Conservation (phyloP, 2,329 filamentous ascomycete species). For the Epichloe hybrida region DNA sequence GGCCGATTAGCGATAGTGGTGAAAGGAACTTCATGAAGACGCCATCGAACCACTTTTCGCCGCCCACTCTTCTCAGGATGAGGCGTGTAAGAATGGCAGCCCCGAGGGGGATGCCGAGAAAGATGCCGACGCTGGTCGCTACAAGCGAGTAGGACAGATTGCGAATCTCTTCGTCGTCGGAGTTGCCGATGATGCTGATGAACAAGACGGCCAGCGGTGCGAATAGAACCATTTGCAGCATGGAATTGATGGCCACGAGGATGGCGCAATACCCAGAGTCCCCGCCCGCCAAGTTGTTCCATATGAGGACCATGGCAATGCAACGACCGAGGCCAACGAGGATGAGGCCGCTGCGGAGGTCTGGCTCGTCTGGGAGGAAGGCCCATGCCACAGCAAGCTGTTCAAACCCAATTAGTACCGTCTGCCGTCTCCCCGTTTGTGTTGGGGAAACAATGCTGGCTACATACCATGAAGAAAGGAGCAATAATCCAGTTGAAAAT, state of each 20-base stretch:
- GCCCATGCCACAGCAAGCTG: slow-evolving; percentile 56
- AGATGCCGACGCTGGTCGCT: slow-evolving; percentile 70
- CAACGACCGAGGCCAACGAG: slow-evolving; percentile 75
- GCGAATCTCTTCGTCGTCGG: slow-evolving; percentile 19
- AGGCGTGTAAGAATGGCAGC: slow-evolving; percentile 66
- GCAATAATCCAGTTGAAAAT: slow-evolving; percentile 74
- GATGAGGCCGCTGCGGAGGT: slow-evolving; percentile 54
- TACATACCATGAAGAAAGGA: slow-evolving; percentile 62
- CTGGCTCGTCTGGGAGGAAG: slow-evolving; percentile 45
- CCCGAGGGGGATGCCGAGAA: slow-evolving; percentile 70
- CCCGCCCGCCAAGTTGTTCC: slow-evolving; percentile 57
- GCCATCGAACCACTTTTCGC: slow-evolving; percentile 48
- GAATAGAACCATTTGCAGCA: slow-evolving; percentile 62
- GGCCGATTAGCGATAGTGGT: slow-evolving; percentile 66
- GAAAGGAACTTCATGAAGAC: slow-evolving; percentile 56
- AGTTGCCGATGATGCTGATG: slow-evolving; percentile 50
- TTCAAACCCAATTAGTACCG: background rate
- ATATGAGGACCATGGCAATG: slow-evolving; percentile 75
- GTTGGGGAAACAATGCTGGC: background rate
- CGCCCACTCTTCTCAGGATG: slow-evolving; percentile 37
- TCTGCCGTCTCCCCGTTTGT: background rate
- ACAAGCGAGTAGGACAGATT: slow-evolving; percentile 49
- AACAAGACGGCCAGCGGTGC: slow-evolving; percentile 57
- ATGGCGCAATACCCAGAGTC: slow-evolving; percentile 75
- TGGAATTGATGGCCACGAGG: slow-evolving; percentile 60